Percentiles rank a stretch among this genome's conserved stretches.
These are phyloP conservation scores for Endothia cerciana DNA, from an alignment of 2,329 filamentous ascomycete species.

Conservation along the genomic window DNA sequence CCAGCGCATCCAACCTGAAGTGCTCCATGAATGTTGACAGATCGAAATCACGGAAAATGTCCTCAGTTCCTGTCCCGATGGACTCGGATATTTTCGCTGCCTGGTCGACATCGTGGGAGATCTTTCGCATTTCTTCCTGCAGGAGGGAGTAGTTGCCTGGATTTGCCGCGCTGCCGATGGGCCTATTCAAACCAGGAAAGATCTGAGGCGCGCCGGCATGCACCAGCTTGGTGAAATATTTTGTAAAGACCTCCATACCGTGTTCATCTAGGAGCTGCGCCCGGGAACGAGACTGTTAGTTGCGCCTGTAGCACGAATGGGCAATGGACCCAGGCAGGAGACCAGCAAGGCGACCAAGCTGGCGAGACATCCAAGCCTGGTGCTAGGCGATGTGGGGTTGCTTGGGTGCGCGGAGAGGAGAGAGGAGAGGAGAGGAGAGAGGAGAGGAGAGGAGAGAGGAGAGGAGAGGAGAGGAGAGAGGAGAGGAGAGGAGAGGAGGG, in stretches of 20 bases:
- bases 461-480: too few species aligned
- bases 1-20: slow-evolving; percentile 87
- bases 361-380: neutral
- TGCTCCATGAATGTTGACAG: slow-evolving; percentile 94
- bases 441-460: too few species aligned
- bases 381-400: neutral
- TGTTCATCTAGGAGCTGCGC: slow-evolving; percentile 90
- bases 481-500: too few species aligned
- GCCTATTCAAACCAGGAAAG: slow-evolving; percentile 78
- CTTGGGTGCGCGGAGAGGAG: neutral
- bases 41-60: slow-evolving; percentile 95
- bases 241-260: slow-evolving; percentile 98
- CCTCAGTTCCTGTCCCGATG: slow-evolving; percentile 86
- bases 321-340: too few species aligned
- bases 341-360: neutral
- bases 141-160: slow-evolving; percentile 84
- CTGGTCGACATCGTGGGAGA: slow-evolving; percentile 78
- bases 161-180: slow-evolving; percentile 59
- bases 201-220: slow-evolving; percentile 90
- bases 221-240: slow-evolving; percentile 92
- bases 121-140: slow-evolving; percentile 82
- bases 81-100: slow-evolving; percentile 91
- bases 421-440: too few species aligned
- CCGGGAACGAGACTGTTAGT: slow-evolving; percentile 7
- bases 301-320: neutral